Conservation (phyloP, 2,329 filamentous ascomycete species). For the Setomelanomma holmii region DNA sequence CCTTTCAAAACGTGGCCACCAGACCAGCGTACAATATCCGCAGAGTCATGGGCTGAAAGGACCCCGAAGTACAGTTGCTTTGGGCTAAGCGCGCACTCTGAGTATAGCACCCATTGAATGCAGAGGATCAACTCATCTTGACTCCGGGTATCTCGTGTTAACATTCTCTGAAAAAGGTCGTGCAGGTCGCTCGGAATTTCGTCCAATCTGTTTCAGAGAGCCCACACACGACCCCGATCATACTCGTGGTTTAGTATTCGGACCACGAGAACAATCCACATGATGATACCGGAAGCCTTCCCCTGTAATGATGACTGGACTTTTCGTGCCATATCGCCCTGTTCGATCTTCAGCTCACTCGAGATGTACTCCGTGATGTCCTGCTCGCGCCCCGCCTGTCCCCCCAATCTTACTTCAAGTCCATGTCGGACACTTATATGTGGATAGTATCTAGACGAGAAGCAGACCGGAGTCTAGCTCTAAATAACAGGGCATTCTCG, state of each 20-base stretch:
- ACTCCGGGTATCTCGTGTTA: background rate
- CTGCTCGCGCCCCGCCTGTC: constrained; percentile 37
- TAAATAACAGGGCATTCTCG: too few relatives aligned
- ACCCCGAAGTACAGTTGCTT: constrained; percentile 5
- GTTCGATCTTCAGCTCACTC: background rate
- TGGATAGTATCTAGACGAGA: constrained; percentile 59
- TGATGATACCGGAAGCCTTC: constrained; percentile 51
- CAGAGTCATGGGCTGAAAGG: background rate
- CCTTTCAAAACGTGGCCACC: too few relatives aligned
- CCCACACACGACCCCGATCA: background rate
- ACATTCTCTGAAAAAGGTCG: background rate
- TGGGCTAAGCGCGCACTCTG: constrained; percentile 16
- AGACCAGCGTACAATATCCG: too few relatives aligned
- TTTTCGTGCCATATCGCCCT: background rate
- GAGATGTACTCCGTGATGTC: constrained; percentile 33
- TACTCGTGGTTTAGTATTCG: background rate
- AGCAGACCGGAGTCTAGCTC: too few relatives aligned
- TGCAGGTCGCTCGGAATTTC: background rate
- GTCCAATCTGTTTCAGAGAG: background rate
- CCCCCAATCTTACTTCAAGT: constrained; percentile 40
- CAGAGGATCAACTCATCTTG: background rate
- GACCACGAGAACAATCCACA: background rate
- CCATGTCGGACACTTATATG: constrained; percentile 42
- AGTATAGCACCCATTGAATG: background rate
- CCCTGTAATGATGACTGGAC: constrained; percentile 36